Evolutionary conservation across 495 filamentous ascomycete species (phyloP).

Genomic region (Penicillium riverlandense): DNA sequence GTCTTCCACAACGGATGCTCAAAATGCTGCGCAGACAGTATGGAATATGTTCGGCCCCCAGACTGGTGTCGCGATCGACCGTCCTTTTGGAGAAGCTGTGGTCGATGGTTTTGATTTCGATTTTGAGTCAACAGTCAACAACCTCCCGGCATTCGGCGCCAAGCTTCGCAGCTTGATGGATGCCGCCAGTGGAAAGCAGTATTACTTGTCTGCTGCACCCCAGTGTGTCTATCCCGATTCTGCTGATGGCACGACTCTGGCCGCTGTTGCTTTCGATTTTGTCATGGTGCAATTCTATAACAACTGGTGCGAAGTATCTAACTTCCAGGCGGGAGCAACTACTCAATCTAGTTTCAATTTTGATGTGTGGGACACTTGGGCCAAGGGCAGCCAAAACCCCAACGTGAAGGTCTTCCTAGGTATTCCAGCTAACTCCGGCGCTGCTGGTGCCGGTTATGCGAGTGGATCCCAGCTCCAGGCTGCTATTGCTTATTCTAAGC

Average conservation of each 20-base stretch:
- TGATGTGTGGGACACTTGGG: conserved; percentile 52
- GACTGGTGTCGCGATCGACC: conserved; percentile 18
- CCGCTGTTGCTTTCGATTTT: conserved; percentile 41
- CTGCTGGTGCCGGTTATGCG: conserved; percentile 44
- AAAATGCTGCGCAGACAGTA: conserved; percentile 35
- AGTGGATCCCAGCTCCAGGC: conserved; percentile 21
- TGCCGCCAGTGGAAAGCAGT: neutral
- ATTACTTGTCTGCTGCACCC: too few species aligned
- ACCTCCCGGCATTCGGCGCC: conserved; percentile 36
- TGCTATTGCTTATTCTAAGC: conserved; percentile 31
- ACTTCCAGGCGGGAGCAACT: conserved; percentile 24
- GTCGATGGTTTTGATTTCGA: conserved; percentile 59
- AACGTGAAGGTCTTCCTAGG: conserved; percentile 51
- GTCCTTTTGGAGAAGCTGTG: conserved; percentile 48
- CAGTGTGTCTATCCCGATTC: too few species aligned
- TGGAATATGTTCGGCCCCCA: conserved; percentile 53
- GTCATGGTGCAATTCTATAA: conserved; percentile 57
- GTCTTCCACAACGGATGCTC: conserved; percentile 30
- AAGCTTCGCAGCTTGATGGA: conserved; percentile 40
- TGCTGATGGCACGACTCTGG: conserved; percentile 25
- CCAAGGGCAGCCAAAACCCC: conserved; percentile 42
- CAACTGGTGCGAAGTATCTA: conserved; percentile 47
- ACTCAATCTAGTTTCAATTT: conserved; percentile 51
- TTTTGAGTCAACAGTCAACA: conserved; percentile 29
- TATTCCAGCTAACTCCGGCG: conserved; percentile 40